These are phyloP conservation scores for Rhytidiadelphus loreus DNA, from an alignment of 225 moss, liverwort and hornwort species.

Conservation along the genomic window DNA sequence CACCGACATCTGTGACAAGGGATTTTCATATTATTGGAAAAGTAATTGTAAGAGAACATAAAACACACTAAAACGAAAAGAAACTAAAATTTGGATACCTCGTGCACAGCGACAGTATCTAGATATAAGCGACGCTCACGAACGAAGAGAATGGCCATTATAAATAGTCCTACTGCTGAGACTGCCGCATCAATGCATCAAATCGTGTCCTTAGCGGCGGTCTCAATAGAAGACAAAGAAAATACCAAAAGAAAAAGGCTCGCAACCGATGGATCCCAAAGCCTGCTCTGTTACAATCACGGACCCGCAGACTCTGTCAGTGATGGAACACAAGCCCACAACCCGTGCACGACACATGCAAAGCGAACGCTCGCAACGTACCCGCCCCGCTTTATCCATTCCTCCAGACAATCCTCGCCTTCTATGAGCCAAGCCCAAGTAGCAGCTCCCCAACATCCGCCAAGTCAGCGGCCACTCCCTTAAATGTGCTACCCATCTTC, in stretches of 20 bases:
- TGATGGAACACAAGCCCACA: background rate
- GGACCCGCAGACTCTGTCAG: background rate
- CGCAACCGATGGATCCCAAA: background rate
- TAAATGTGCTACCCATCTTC: background rate
- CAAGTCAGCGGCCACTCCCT: background rate
- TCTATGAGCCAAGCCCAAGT: constrained; percentile 7
- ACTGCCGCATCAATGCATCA: too few species aligned
- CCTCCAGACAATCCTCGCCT: background rate
- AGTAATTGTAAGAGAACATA: too few species aligned
- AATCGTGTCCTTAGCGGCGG: too few species aligned
- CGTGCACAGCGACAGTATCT: too few species aligned
- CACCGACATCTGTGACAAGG: too few species aligned
- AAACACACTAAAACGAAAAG: too few species aligned
- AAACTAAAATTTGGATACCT: too few species aligned
- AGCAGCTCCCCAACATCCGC: background rate
- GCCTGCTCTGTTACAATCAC: background rate
- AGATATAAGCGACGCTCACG: too few species aligned
- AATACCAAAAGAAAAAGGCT: background rate
- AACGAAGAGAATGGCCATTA: too few species aligned
- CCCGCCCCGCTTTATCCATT: background rate
- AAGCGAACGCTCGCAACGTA: background rate
- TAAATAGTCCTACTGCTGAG: too few species aligned
- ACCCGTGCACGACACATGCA: background rate
- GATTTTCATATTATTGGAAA: too few species aligned
- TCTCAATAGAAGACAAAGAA: too few species aligned